phyloP scores from a whole-genome alignment of 371 early-diverging fungal genomes.

The Mycotypha africana region DNA sequence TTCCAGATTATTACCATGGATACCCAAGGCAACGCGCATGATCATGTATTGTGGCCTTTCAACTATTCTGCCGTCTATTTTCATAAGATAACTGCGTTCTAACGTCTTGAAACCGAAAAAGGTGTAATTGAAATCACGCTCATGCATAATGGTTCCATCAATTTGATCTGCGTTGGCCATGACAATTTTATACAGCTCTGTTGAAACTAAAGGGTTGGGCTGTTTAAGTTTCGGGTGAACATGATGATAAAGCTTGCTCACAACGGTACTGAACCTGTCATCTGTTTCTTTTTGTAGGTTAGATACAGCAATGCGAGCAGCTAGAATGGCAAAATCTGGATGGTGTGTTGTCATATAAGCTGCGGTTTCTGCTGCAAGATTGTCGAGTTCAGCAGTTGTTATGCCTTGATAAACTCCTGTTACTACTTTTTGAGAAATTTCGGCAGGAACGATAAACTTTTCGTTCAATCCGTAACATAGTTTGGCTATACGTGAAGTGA shows the following conservation, averaged over 20 bases:
- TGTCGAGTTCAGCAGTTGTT: conserved; percentile 94
- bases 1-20: conserved; percentile 93
- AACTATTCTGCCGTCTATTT: conserved; percentile 74
- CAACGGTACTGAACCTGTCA: conserved; percentile 85
- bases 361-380: conserved; percentile 95
- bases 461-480: conserved; percentile 92
- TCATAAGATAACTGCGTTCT: conserved; percentile 93
- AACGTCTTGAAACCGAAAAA: conserved; percentile 99
- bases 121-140: conserved; percentile 95
- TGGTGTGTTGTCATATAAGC: conserved; percentile 97
- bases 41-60: conserved; percentile 99
- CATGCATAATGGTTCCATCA: conserved; percentile 91
- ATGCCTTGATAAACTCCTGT: conserved; percentile 96
- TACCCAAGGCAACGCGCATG: conserved; percentile 98
- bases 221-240: conserved; percentile 87
- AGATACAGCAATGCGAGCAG: conserved; percentile 96
- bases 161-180: conserved; percentile 76
- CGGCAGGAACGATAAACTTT: conserved; percentile 87
- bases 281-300: conserved; percentile 97
- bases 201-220: conserved; percentile 84
- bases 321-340: conserved; percentile 97
- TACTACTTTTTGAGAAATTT: conserved; percentile 94
- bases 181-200: conserved; percentile 69
- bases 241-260: conserved; percentile 83
- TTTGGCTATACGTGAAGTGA: conserved; percentile 83